Evolutionary conservation across 441 rosid species (phyloP).

Genomic region (Adansonia madagascariensis): DNA sequence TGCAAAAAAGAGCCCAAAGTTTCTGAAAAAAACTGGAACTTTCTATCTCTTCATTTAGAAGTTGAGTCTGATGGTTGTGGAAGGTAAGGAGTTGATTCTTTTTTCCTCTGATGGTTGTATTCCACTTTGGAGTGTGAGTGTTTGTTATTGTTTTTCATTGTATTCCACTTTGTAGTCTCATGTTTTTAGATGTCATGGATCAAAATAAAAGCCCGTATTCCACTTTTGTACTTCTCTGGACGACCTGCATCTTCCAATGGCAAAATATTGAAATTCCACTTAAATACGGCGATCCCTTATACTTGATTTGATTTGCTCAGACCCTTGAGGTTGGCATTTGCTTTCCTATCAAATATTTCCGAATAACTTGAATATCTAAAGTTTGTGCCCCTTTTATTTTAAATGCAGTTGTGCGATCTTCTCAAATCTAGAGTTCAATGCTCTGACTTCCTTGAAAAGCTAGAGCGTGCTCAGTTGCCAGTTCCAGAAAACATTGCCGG

Average conservation of each 20-base stretch:
- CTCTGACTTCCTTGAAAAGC: conserved; percentile 70
- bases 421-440: conserved; percentile 85
- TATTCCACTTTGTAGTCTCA: background rate
- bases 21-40: background rate
- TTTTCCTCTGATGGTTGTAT: background rate
- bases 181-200: conserved; percentile 12
- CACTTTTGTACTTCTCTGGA: background rate
- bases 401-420: conserved; percentile 74
- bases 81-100: background rate
- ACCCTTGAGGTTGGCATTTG: conserved; percentile 1
- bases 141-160: background rate
- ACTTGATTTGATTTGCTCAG: background rate
- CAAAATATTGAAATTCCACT: conserved; percentile 17
- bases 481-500: conserved; percentile 56
- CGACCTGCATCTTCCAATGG: conserved; percentile 7
- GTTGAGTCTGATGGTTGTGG: conserved; percentile 7
- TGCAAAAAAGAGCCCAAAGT: background rate
- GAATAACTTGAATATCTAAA: conserved; percentile 16
- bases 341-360: conserved; percentile 11
- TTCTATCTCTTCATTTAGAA: background rate
- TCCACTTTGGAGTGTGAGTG: background rate
- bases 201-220: background rate
- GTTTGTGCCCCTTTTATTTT: background rate
- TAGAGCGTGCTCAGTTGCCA: conserved; percentile 65
- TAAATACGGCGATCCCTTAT: background rate